phyloP scores from a whole-genome alignment of 2,329 filamentous ascomycete species.

The Didymella lethalis region DNA sequence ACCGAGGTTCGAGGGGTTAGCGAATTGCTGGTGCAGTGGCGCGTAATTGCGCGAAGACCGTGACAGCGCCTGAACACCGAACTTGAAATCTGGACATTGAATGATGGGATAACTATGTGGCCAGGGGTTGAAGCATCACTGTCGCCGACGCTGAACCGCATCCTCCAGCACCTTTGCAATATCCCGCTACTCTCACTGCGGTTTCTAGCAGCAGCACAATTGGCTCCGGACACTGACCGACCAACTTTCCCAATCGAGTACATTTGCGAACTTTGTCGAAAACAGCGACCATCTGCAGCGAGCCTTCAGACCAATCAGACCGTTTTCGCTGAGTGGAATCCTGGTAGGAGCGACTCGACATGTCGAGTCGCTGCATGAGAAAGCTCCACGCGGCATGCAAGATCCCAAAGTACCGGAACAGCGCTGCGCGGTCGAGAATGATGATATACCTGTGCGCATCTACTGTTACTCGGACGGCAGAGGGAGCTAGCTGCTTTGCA shows the following conservation, averaged over 20 bases:
- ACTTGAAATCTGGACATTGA: not conserved
- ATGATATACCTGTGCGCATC: too few species aligned
- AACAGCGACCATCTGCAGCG: not conserved
- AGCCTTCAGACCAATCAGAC: not conserved
- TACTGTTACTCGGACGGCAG: too few species aligned
- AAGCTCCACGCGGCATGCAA: not conserved
- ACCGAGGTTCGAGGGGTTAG: conserved; percentile 19
- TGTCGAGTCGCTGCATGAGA: conserved; percentile 1
- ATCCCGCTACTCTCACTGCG: not conserved
- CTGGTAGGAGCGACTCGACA: not conserved
- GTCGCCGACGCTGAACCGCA: not conserved
- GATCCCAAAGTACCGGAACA: not conserved
- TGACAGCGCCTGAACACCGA: not conserved
- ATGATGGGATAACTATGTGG: not conserved
- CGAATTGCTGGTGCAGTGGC: conserved; percentile 1
- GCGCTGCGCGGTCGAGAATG: too few species aligned
- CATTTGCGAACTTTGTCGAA: not conserved
- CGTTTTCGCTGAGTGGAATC: not conserved
- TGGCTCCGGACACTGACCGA: not conserved
- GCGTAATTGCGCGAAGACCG: not conserved
- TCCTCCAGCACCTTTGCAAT: not conserved
- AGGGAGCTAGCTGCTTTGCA: too few species aligned
- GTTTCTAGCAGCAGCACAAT: not conserved
- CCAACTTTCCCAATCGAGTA: not conserved
- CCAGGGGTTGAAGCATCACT: not conserved